Conservation (phyloP, 345 rosid species). For the Sisymbrium irio region DNA sequence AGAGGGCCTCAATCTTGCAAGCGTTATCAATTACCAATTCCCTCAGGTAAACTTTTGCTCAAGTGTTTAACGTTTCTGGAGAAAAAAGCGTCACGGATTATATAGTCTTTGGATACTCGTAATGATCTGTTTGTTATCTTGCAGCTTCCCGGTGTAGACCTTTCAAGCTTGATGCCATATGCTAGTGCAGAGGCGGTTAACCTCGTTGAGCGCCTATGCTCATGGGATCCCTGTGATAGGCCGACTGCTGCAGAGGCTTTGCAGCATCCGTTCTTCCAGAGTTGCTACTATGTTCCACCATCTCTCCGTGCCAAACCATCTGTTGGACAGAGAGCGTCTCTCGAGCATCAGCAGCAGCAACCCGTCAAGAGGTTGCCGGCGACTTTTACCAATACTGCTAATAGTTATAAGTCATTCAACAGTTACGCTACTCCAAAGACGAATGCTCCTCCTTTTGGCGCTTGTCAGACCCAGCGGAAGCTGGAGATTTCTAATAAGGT, state of each 20-base stretch:
- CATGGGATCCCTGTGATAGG: constrained; percentile 93
- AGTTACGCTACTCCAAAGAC: constrained; percentile 47
- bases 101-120: not conserved
- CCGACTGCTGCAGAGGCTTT: constrained; percentile 84
- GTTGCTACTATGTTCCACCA: constrained; percentile 89
- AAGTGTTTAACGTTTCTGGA: not conserved
- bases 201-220: constrained; percentile 79
- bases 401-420: constrained; percentile 39
- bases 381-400: constrained; percentile 32
- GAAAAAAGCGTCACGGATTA: not conserved
- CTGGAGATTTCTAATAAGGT: constrained; percentile 57
- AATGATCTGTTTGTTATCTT: constrained; percentile 16
- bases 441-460: constrained; percentile 43
- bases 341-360: constrained; percentile 45
- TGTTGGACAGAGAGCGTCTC: constrained; percentile 45
- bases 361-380: constrained; percentile 45
- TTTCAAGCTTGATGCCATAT: constrained; percentile 56
- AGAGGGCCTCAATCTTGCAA: constrained; percentile 87
- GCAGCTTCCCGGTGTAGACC: constrained; percentile 58
- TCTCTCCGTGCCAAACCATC: constrained; percentile 63
- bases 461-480: constrained; percentile 59
- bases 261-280: constrained; percentile 94
- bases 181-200: constrained; percentile 65
- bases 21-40: constrained; percentile 70
- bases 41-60: constrained; percentile 48